Conservation (phyloP, 169 alveolate species). For the Eimeria necatrix region DNA sequence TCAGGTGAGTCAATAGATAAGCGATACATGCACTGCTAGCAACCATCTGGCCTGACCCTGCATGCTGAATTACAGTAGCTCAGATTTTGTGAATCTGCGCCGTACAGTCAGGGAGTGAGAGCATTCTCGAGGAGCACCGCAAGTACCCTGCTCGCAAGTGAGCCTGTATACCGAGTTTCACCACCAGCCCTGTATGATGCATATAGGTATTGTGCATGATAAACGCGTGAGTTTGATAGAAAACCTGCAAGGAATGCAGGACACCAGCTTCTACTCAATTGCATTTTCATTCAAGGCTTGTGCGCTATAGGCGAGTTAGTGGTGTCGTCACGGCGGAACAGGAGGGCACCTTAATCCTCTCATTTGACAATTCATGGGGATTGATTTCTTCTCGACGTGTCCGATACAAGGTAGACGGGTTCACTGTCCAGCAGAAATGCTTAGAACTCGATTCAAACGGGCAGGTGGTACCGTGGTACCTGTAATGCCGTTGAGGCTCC, state of each 20-base stretch:
- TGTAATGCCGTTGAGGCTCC: no score
- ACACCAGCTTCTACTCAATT: no score
- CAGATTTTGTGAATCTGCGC: background rate
- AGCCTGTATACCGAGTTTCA: background rate
- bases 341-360: slow-evolving; percentile 71
- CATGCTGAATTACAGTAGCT: no score
- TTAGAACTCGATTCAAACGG: no score
- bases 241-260: no score
- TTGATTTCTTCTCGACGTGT: slow-evolving; percentile 81
- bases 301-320: slow-evolving; percentile 69
- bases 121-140: slow-evolving; percentile 66
- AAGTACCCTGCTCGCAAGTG: slow-evolving; percentile 73
- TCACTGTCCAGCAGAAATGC: background rate
- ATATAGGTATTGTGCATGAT: no score
- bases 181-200: background rate
- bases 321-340: slow-evolving; percentile 75
- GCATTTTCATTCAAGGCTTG: no score
- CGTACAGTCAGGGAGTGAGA: slow-evolving; percentile 58
- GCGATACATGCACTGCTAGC: no score
- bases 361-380: slow-evolving; percentile 82
- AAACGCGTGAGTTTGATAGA: no score
- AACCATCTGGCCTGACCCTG: no score
- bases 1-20: slow-evolving; percentile 18
- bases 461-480: no score
- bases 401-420: slow-evolving; percentile 57